Conservation (phyloP, 2,329 filamentous ascomycete species). For the Apiospora rasikravindrae region DNA sequence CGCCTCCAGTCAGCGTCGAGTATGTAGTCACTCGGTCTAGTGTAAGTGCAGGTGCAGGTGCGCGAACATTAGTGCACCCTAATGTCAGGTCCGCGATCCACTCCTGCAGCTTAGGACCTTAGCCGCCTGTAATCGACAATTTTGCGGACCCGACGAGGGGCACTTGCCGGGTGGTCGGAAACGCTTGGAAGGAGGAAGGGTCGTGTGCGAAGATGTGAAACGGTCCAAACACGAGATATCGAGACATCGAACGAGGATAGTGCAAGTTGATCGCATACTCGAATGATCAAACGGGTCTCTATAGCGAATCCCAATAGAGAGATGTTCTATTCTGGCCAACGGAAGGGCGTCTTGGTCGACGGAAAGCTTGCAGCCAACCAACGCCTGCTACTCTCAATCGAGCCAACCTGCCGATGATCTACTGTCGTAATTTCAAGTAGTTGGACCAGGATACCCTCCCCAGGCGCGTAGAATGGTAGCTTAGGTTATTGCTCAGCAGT, state of each 20-base stretch:
- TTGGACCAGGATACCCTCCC: conserved; percentile 9
- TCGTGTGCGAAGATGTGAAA: not conserved
- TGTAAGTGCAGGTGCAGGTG: conserved; percentile 8
- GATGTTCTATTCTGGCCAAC: not conserved
- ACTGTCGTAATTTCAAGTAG: not conserved
- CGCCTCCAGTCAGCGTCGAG: conserved; percentile 1
- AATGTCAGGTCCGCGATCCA: conserved; percentile 15
- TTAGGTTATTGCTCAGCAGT: not conserved
- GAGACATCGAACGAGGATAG: conserved; percentile 7
- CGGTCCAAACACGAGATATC: not conserved
- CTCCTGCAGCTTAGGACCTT: not conserved
- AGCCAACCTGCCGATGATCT: conserved; percentile 1
- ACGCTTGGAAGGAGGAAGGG: not conserved
- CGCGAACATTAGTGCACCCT: not conserved
- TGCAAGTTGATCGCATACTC: not conserved
- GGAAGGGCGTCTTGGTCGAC: not conserved
- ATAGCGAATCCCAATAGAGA: not conserved
- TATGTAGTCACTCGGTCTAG: not conserved
- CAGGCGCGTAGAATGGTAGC: not conserved
- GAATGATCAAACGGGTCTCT: not conserved
- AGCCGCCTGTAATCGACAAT: conserved; percentile 3
- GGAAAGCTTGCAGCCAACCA: not conserved
- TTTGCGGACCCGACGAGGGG: conserved; percentile 6
- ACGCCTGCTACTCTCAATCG: conserved; percentile 1
- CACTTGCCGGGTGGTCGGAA: not conserved